These are phyloP conservation scores for Sphagnum tenellum DNA, from an alignment of 225 moss, liverwort and hornwort species.

Conservation along the genomic window DNA sequence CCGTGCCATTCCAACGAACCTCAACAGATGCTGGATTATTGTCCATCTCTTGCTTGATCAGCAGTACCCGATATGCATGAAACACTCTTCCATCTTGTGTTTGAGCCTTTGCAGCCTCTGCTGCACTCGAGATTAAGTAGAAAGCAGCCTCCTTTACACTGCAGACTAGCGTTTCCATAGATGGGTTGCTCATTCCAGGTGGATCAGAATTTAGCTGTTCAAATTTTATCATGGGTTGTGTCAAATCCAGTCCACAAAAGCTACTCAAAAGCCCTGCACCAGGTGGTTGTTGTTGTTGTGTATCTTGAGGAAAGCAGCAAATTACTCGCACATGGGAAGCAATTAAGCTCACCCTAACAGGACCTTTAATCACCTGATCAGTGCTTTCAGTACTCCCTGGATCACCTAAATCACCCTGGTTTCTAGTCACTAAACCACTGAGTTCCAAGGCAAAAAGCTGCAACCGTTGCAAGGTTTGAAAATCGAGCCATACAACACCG, in stretches of 20 bases:
- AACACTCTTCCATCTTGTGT: slow-evolving; percentile 3
- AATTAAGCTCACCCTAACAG: slow-evolving; percentile 42
- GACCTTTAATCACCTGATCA: slow-evolving; percentile 12
- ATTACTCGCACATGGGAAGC: slow-evolving; percentile 59
- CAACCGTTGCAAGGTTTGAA: slow-evolving; percentile 57
- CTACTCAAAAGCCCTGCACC: slow-evolving; percentile 13
- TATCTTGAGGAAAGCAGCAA: slow-evolving; percentile 30
- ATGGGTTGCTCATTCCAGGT: neutral
- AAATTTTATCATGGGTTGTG: slow-evolving; percentile 17
- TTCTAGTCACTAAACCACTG: too few relatives aligned
- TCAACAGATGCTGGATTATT: slow-evolving; percentile 58
- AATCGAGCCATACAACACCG: slow-evolving; percentile 62
- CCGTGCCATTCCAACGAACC: slow-evolving; percentile 49
- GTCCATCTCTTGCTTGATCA: slow-evolving; percentile 14
- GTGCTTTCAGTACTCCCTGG: too few relatives aligned
- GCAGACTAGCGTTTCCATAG: slow-evolving; percentile 25
- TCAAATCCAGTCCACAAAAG: slow-evolving; percentile 26
- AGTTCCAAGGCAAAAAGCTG: slow-evolving; percentile 17
- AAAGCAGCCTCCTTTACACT: slow-evolving; percentile 32
- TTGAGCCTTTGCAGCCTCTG: too few relatives aligned
- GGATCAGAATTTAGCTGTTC: slow-evolving; percentile 8
- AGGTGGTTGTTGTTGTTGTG: neutral
- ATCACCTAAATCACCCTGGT: slow-evolving; percentile 8
- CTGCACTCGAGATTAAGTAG: slow-evolving; percentile 23
- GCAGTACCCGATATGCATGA: slow-evolving; percentile 21